A percentile compares a stretch with the other conserved stretches of the same genome.
Conservation (phyloP, 805 yeast genomes). For the Zygoascus tannicola region DNA sequence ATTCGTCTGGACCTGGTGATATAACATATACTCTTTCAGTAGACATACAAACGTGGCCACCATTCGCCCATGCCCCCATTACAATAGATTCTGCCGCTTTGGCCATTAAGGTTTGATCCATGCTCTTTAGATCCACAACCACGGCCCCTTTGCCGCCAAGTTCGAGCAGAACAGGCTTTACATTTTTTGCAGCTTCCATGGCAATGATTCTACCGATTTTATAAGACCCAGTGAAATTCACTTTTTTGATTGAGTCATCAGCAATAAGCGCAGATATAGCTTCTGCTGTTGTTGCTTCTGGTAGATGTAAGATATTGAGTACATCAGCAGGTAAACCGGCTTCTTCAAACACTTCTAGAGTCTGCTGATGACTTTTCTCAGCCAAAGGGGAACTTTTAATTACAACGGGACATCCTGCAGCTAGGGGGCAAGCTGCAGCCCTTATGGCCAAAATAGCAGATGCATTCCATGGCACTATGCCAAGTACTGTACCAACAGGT, state of each 20-base stretch:
- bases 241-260: constrained; percentile 63
- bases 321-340: constrained; percentile 81
- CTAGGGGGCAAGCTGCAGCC: constrained; percentile 76
- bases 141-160: constrained; percentile 84
- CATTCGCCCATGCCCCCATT: constrained; percentile 63
- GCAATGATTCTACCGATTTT: constrained; percentile 67
- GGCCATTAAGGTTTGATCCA: constrained; percentile 33
- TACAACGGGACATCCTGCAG: constrained; percentile 74
- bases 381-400: constrained; percentile 75
- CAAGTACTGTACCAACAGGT: constrained; percentile 82
- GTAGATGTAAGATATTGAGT: constrained; percentile 45
- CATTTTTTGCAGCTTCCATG: constrained; percentile 55
- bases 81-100: constrained; percentile 49
- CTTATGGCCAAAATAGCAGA: constrained; percentile 76
- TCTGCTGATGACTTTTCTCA: constrained; percentile 64
- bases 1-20: constrained; percentile 33
- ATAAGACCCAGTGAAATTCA: constrained; percentile 84
- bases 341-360: constrained; percentile 53
- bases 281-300: constrained; percentile 33
- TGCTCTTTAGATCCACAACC: constrained; percentile 65
- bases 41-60: constrained; percentile 84
- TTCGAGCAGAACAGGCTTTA: constrained; percentile 76
- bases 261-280: constrained; percentile 64
- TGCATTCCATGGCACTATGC: constrained; percentile 84
- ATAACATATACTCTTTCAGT: constrained; percentile 74